phyloP scores from a whole-genome alignment of 140 eudicot genomes.

The Bidens hawaiensis region DNA sequence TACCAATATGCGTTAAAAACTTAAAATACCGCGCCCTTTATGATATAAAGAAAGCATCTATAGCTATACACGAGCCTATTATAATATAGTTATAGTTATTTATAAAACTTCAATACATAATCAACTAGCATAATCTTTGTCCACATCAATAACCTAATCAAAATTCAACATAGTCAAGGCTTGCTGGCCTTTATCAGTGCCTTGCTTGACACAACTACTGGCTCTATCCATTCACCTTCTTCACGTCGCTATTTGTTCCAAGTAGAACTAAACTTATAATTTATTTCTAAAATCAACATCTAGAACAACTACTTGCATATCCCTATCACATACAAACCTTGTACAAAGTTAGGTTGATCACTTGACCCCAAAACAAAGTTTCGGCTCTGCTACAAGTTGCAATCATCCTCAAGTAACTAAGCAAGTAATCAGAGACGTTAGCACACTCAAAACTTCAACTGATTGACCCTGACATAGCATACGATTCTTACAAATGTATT shows the following conservation, averaged over 20 bases:
- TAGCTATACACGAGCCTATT: background rate
- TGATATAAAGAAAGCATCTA: background rate
- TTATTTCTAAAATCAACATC: background rate
- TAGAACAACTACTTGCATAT: background rate
- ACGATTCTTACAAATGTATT: slow-evolving; percentile 9
- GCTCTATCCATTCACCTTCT: background rate
- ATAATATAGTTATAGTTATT: too few relatives aligned
- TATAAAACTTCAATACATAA: background rate
- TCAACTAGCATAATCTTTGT: slow-evolving; percentile 4
- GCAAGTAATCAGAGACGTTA: background rate
- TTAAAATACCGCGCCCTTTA: too few relatives aligned
- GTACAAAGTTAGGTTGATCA: background rate
- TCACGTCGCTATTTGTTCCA: slow-evolving; percentile 1
- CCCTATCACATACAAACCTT: background rate
- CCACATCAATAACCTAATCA: background rate
- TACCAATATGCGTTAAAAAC: background rate
- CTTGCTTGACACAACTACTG: background rate
- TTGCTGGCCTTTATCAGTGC: background rate
- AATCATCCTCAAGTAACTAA: too few relatives aligned
- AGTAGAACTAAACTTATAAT: background rate
- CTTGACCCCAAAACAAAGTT: background rate
- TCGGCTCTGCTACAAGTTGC: too few relatives aligned
- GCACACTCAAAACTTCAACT: background rate
- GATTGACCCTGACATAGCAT: background rate
- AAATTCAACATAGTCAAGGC: background rate